Percentiles rank a stretch among this genome's conserved stretches.
These are phyloP conservation scores for Alternaria sp. DNA, from an alignment of 2,329 filamentous ascomycete genomes.

Conservation along the genomic window DNA sequence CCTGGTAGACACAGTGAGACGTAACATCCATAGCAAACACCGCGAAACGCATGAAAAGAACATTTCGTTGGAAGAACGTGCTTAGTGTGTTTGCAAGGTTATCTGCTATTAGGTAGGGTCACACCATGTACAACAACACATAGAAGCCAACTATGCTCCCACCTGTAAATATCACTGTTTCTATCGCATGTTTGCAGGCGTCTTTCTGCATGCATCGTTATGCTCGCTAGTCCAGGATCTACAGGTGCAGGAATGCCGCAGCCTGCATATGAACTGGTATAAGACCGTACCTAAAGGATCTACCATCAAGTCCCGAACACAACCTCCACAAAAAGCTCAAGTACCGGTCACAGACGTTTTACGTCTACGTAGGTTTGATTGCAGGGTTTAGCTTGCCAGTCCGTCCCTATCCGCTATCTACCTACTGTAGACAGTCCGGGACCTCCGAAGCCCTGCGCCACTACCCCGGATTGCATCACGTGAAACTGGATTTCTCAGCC, in stretches of 20 bases:
- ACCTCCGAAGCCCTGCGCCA: slow-evolving; percentile 10
- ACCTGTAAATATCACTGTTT: neutral
- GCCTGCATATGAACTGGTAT: neutral
- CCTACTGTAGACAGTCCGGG: neutral
- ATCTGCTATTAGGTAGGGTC: neutral
- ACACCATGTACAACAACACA: neutral
- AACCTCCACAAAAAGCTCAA: neutral
- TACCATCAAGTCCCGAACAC: neutral
- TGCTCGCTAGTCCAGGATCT: neutral
- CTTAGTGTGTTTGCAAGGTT: neutral
- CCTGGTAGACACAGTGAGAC: neutral
- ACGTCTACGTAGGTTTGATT: neutral
- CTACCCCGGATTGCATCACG: slow-evolving; percentile 23
- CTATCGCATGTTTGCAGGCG: neutral
- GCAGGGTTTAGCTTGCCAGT: neutral
- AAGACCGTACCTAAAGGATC: neutral
- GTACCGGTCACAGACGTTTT: neutral
- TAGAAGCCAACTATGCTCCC: neutral
- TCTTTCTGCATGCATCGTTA: neutral
- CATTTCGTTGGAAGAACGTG: neutral
- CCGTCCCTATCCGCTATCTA: neutral
- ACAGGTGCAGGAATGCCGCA: neutral
- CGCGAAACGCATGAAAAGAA: neutral
- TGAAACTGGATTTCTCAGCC: slow-evolving; percentile 32
- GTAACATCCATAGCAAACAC: neutral